phyloP scores from a whole-genome alignment of 225 moss, liverwort and hornwort genomes.

The Thuidium tamariscinum region DNA sequence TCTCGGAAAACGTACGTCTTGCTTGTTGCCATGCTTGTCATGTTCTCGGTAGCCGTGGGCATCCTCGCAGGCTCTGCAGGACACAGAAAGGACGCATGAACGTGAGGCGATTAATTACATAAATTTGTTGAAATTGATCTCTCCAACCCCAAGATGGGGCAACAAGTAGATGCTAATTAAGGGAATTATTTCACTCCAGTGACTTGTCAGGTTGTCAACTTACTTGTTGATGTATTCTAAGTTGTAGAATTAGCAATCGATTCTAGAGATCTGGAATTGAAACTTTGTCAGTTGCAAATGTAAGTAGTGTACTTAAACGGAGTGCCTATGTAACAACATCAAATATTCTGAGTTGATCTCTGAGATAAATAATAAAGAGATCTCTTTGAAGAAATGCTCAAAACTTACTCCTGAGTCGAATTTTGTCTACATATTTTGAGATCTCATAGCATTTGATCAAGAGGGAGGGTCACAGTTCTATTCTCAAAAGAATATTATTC shows the following conservation, averaged over 20 bases:
- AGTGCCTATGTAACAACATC: neutral
- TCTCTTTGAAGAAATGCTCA: neutral
- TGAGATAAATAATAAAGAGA: neutral
- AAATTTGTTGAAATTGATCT: neutral
- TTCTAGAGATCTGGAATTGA: neutral
- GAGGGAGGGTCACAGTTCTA: too few relatives aligned
- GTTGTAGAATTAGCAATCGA: neutral
- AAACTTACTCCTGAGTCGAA: neutral
- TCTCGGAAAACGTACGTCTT: conserved; percentile 62
- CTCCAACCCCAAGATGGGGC: neutral
- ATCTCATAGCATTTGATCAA: too few relatives aligned
- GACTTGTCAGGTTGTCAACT: neutral
- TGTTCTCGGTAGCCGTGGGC: conserved; percentile 74
- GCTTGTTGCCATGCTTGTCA: conserved; percentile 63
- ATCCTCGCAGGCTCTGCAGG: conserved; percentile 73
- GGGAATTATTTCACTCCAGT: neutral
- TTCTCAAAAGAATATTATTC: neutral
- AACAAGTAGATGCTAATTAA: neutral
- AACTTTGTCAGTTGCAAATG: neutral
- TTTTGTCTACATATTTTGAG: neutral
- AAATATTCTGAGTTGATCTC: neutral
- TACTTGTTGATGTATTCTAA: neutral
- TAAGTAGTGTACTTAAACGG: neutral
- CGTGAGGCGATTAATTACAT: neutral
- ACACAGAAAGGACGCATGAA: conserved; percentile 2